These are phyloP conservation scores for Aureobasidium vineae DNA, from an alignment of 2,329 filamentous ascomycete species.

Conservation along the genomic window DNA sequence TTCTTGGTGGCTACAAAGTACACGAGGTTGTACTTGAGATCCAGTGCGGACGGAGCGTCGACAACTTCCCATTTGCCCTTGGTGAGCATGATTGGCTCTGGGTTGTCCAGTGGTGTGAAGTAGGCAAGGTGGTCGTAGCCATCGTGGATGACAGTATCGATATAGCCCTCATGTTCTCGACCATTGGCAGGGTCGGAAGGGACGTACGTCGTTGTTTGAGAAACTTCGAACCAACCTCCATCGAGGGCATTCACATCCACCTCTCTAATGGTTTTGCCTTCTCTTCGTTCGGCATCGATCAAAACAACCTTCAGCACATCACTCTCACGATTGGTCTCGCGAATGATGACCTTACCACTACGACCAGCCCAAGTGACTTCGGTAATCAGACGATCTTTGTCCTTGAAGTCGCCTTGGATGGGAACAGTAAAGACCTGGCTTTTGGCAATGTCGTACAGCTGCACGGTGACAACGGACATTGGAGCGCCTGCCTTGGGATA, in stretches of 20 bases:
- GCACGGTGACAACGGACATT: slow-evolving; percentile 83
- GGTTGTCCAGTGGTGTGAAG: slow-evolving; percentile 81
- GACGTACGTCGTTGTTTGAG: slow-evolving; percentile 79
- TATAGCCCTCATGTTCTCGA: slow-evolving; percentile 74
- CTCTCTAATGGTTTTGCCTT: slow-evolving; percentile 74
- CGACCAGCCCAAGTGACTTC: slow-evolving; percentile 86
- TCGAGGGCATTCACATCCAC: slow-evolving; percentile 81
- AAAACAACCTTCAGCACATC: slow-evolving; percentile 85
- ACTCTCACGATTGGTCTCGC: slow-evolving; percentile 91
- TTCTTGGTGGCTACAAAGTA: slow-evolving; percentile 90
- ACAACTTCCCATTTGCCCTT: slow-evolving; percentile 91
- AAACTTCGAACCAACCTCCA: slow-evolving; percentile 96
- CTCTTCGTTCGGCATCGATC: slow-evolving; percentile 71
- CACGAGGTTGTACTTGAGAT: slow-evolving; percentile 79
- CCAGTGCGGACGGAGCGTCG: slow-evolving; percentile 76
- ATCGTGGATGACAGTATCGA: slow-evolving; percentile 84
- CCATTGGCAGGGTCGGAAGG: slow-evolving; percentile 77
- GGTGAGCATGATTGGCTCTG: slow-evolving; percentile 80
- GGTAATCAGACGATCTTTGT: slow-evolving; percentile 84
- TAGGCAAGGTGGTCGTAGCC: slow-evolving; percentile 91
- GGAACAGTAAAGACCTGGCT: slow-evolving; percentile 76
- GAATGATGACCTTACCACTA: slow-evolving; percentile 73
- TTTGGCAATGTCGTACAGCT: slow-evolving; percentile 82
- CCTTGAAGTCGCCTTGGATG: slow-evolving; percentile 71
- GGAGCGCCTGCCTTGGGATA: slow-evolving; percentile 95